Evolutionary conservation across 305 asterid species (phyloP), one percentile per base, ranked within the genome.

Genomic region (Solanum hybrid): DNA sequence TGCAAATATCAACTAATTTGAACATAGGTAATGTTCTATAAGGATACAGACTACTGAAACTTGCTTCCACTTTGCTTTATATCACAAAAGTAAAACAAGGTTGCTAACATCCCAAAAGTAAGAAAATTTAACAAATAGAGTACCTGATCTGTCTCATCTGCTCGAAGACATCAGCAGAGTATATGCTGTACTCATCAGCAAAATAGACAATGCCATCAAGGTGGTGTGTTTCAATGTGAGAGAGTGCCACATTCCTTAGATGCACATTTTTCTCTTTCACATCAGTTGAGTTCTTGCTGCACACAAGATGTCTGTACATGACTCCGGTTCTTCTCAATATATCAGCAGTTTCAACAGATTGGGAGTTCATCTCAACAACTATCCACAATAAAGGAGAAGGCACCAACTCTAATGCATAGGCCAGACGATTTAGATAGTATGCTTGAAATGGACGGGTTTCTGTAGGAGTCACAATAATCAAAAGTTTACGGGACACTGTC

Each of bases 71-170:
- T 57, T 51, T 33, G 29, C 88, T 85, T 31, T 85, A 85, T 57
- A 22, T 20, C 42, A 57, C 31, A 31, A 85, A 83, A 31, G 76
- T 85, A 57, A 29, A 85, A 20, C 46, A 85, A 51, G 33, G 76
- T 46, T 33, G 88, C n/a, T 85, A 85, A 51, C 46, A 84, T 4
- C 22, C 22, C 26, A 35, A 57, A 85, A 57, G 31, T 51, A 51
- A 51, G 76, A 85, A 33, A 84, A 85, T 20, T 46, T 20, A 51
- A 57, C 40, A 82, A 35, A 79, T 79, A 87, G 88, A 91, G 92
- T 93, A 97, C 99, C 98, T 97, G 93, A 96, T 95, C 74, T 91
- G 94, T 92, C 98, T 94, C 94, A 96, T 95, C 89, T 95, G 95
- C 51, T 93, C 92, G 82, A 96, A 97, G 89, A 97, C 94, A 89